These are phyloP conservation scores for Cucurbita maxima DNA, from an alignment of 306 rosid genomes.

Conservation along the genomic window DNA sequence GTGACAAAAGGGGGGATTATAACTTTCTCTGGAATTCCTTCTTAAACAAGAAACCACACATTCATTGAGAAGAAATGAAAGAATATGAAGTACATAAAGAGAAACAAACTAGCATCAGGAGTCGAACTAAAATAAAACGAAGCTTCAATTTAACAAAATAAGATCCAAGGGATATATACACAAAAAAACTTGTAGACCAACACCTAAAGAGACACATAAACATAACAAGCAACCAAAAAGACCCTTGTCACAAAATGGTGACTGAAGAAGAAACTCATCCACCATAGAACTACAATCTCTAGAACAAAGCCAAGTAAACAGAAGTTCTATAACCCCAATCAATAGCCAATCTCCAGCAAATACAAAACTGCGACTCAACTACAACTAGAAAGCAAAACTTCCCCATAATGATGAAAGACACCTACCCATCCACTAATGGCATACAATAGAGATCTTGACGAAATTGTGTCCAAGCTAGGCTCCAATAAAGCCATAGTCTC, in stretches of 20 bases:
- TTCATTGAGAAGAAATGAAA: no score
- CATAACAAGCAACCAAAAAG: no score
- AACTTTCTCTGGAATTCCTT: no score
- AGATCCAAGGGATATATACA: no score
- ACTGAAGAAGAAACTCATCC: neutral
- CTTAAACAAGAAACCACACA: no score
- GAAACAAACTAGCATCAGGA: no score
- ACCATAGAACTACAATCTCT: neutral
- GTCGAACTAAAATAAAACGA: no score
- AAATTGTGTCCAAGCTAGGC: neutral
- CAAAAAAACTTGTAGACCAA: no score
- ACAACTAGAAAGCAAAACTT: neutral
- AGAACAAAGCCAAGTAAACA: neutral
- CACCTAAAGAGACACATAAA: no score
- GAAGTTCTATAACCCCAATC: neutral
- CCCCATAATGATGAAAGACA: neutral
- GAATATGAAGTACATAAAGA: no score
- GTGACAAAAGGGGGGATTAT: no score
- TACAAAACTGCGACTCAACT: neutral
- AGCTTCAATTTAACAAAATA: no score
- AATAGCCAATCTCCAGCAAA: neutral
- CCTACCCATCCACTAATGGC: neutral
- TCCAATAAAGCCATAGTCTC: neutral
- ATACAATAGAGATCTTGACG: neutral
- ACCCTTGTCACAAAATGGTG: neutral